Base-by-base conservation (phyloP, 495 filamentous ascomycete genomes). In the Trichoderma gamsii region DNA sequence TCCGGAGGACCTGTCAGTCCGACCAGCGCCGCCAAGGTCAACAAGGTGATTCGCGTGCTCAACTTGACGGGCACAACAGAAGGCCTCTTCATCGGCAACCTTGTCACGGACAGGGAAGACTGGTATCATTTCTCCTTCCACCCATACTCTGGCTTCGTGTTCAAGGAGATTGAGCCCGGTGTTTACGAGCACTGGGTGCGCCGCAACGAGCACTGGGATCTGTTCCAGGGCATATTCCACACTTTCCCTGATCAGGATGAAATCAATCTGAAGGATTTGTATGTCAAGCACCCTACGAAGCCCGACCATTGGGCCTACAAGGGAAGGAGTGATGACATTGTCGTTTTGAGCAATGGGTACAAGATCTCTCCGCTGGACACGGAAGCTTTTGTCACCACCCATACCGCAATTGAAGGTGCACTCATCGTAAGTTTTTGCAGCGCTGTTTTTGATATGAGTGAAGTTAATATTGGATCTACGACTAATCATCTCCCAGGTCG, bases 341-440 rank as follows among this genome's bases (percentile, higher is more conserved):
- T 75, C 35, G 73, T 75, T 21, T 56, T 75, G 23, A 75, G 72
- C 8, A 85, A 81, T 68, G 83, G 81, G 5, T 79, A 85, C 66
- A 86, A 85, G 69, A 70, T 80, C 15, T 81, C 82, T 67, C 82
- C 83, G 0, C 69, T 78, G 3, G 69, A 76, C 0, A 74, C 80
- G 38, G 83, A 86, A 66, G 67, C 68, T 32, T 69, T 70, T 3
- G 67, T 84, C 8, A 66, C 68, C 15, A 68, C 70, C 0, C 74
- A 79, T 68, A 76, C 79, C 0, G 67, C 52, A 0, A 72, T 85
- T 7, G 56, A 67, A 25, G 69, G 75, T 5, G 76, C 74, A 2
- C 67, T 80, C 11, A 67, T 85, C 11, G 68, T 79, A 38, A 38
- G 35, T 38, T 9, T 38, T 38, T 38, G 8, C 7, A 38, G 0